These are phyloP conservation scores for Lichtheimia ramosa DNA, from an alignment of 371 early-diverging fungal genomes.

Conservation along the genomic window DNA sequence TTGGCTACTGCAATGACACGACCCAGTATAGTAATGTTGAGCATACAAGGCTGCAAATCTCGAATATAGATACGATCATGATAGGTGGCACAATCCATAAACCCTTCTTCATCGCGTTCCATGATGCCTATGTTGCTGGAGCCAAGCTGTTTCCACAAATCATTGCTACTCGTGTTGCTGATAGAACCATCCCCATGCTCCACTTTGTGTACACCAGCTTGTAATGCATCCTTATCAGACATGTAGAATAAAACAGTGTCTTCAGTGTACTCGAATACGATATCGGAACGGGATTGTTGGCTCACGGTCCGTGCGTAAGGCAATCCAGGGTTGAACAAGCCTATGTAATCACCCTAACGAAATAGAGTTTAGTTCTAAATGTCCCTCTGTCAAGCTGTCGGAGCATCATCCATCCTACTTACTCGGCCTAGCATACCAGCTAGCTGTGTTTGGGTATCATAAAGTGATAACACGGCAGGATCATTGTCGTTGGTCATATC, in stretches of 20 bases:
- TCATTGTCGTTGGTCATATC: conserved; percentile 34
- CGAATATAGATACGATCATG: conserved; percentile 25
- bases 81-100: conserved; percentile 35
- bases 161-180: conserved; percentile 26
- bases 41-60: conserved; percentile 33
- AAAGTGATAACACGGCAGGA: conserved; percentile 30
- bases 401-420: background rate
- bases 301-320: conserved; percentile 14
- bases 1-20: conserved; percentile 35
- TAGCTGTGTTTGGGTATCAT: conserved; percentile 30
- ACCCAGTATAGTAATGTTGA: conserved; percentile 40
- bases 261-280: conserved; percentile 26
- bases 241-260: conserved; percentile 40
- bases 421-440: conserved; percentile 24
- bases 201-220: conserved; percentile 20
- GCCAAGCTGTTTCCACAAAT: background rate
- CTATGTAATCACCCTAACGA: conserved; percentile 38
- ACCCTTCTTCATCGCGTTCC: conserved; percentile 22
- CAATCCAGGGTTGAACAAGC: conserved; percentile 26
- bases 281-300: conserved; percentile 24
- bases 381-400: background rate
- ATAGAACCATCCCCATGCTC: background rate
- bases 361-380: background rate
- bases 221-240: conserved; percentile 41
- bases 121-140: background rate